Evolutionary conservation across 2,329 filamentous ascomycete genomes (phyloP).

Genomic region (Cytospora leucostoma): DNA sequence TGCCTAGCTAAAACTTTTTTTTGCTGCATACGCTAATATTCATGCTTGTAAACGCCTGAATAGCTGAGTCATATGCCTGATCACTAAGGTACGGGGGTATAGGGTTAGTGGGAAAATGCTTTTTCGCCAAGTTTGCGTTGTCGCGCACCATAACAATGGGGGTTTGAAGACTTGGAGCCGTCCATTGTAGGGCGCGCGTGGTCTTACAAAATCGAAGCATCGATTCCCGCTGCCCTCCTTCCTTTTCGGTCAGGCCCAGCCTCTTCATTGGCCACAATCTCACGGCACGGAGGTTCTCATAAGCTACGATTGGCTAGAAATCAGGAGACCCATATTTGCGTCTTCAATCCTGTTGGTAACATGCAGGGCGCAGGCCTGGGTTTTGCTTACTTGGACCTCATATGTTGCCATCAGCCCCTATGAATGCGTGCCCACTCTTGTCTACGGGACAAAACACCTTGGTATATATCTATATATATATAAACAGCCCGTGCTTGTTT

Average conservation of each 20-base stretch:
- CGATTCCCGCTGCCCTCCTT: slow-evolving; percentile 7
- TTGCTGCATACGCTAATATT: no score
- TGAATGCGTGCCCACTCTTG: no score
- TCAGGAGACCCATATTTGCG: background rate
- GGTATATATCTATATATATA: background rate
- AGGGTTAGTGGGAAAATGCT: no score
- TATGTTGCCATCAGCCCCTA: background rate
- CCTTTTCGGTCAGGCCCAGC: slow-evolving; percentile 19
- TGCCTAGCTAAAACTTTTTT: no score
- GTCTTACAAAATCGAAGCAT: background rate
- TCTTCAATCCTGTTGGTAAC: background rate
- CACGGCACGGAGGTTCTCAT: background rate
- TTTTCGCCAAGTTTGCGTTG: no score
- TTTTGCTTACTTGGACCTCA: background rate
- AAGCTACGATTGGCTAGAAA: background rate
- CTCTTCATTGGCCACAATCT: slow-evolving; percentile 12
- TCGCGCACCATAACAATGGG: no score
- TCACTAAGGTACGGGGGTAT: no score
- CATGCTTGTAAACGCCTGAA: no score
- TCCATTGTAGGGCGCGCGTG: background rate
- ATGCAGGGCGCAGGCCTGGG: background rate
- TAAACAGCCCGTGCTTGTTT: background rate
- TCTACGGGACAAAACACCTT: no score
- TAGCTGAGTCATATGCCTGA: no score
- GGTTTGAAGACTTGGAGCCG: background rate